phyloP scores from a whole-genome alignment of 495 filamentous ascomycete genomes.

The Penicillium fimorum region DNA sequence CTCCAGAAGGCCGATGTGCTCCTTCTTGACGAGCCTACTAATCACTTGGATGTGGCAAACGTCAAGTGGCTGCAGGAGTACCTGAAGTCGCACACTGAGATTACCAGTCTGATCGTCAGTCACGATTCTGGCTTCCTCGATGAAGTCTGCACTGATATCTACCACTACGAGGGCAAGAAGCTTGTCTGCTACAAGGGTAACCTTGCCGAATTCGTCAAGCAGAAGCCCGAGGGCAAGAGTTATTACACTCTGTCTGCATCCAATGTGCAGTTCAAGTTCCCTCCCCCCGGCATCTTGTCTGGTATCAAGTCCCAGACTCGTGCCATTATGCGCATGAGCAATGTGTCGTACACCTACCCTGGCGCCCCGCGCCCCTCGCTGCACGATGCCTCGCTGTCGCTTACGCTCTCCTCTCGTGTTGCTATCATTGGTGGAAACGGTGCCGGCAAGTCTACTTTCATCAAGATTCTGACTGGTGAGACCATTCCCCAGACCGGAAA shows the following conservation, averaged over 20 bases:
- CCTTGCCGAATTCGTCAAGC: constrained; percentile 84
- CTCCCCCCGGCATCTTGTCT: constrained; percentile 86
- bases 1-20: constrained; percentile 93
- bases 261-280: constrained; percentile 95
- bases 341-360: constrained; percentile 88
- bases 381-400: constrained; percentile 76
- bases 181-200: constrained; percentile 93
- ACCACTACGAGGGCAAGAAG: constrained; percentile 99
- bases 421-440: constrained; percentile 97
- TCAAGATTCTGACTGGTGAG: constrained; percentile 97
- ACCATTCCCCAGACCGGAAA: constrained; percentile 79
- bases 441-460: constrained; percentile 96
- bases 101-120: constrained; percentile 94
- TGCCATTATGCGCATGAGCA: constrained; percentile 92
- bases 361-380: constrained; percentile 81
- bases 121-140: constrained; percentile 99
- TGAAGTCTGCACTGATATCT: constrained; percentile 96
- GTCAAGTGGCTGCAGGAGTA: constrained; percentile 95
- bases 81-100: constrained; percentile 91
- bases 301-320: constrained; percentile 94
- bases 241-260: constrained; percentile 96
- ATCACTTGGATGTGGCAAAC: constrained; percentile 95
- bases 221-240: constrained; percentile 93
- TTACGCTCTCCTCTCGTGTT: constrained; percentile 86
- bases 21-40: constrained; percentile 96